Conservation (phyloP, 345 rosid genomes). For the Hypericum androsaemum region DNA sequence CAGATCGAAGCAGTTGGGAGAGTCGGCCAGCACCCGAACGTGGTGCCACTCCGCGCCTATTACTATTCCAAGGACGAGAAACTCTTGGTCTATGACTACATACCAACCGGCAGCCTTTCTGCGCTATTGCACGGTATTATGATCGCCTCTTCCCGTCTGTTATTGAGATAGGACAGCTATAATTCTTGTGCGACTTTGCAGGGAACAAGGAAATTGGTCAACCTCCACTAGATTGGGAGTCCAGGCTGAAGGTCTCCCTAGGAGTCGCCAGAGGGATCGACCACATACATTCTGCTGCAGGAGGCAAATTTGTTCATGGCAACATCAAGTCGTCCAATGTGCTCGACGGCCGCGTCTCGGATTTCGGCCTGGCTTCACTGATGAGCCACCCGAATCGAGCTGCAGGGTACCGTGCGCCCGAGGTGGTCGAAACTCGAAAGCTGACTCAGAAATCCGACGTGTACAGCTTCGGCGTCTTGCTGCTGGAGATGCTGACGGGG, state of each 20-base stretch:
- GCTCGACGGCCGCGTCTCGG: constrained; percentile 3
- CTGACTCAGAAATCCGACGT: constrained; percentile 3
- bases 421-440: not conserved
- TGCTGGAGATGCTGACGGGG: constrained; percentile 5
- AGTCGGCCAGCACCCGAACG: constrained; percentile 58
- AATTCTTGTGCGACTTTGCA: too few relatives aligned
- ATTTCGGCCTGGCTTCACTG: constrained; percentile 1
- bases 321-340: constrained; percentile 1
- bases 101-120: constrained; percentile 56
- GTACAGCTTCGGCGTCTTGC: constrained; percentile 3
- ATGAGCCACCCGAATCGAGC: not conserved
- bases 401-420: not conserved
- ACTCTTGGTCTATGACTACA: constrained; percentile 70
- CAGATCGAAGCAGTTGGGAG: constrained; percentile 80
- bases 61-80: constrained; percentile 95
- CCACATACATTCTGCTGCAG: not conserved
- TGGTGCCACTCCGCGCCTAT: constrained; percentile 83
- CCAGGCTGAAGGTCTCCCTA: not conserved
- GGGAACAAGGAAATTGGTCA: too few relatives aligned
- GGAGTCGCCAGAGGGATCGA: constrained; percentile 1
- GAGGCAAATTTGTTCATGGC: constrained; percentile 1
- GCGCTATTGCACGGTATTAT: constrained; percentile 56
- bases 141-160: too few relatives aligned
- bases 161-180: too few relatives aligned
- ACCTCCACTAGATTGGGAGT: not conserved